Evolutionary conservation across 192 early-diverging fungal genomes (phyloP), one percentile per base, ranked within the genome.

Genomic region (Blastocladiella britannica): DNA sequence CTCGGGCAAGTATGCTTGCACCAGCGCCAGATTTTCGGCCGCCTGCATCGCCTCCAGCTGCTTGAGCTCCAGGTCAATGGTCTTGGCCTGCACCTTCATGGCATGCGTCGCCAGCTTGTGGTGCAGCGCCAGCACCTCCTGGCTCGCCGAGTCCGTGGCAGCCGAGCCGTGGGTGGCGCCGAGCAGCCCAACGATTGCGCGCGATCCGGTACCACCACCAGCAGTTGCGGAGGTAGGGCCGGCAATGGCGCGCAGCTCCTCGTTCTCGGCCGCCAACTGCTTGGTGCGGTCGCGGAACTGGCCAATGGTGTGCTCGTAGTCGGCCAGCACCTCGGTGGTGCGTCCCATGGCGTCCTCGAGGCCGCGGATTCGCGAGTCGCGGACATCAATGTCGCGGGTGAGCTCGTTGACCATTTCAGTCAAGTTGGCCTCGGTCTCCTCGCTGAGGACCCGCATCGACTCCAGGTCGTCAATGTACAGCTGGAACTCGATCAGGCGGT

Each of bases 371-470:
- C n/a, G 15, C 37, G 12, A 20, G 15, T 47, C 37, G 37, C 37
- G 37, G 15, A 20, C n/a, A 70, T 74, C 83, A 62, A 89, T 86
- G 58, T 93, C 93, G 24, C 77, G 80, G 54, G 83, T 79, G 43
- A 93, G 70, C 31, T 88, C 80, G 57, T 88, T 82, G n/a, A n/a
- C n/a, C n/a, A n/a, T n/a, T 64, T 89, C 85, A 25, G 84, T 88
- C 53, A 91, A 83, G 60, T 82, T 86, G 62, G 91, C 88, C 64
- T 96, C 93, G 61, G 93, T 69, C 67, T 93, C 89, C 60, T 96
- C 89, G 63, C 83, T 87, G 52, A 93, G 67, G 59, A 86, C 56
- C 65, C 86, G 85, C 37, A 96, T 71, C 5, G 84, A 83, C 67
- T 96, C 91, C 29, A 96, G 70, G 64, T 87, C 91, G 55, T 89